These are phyloP conservation scores for Fagopyrum tataricum DNA, from an alignment of 148 eudicot species.

Conservation along the genomic window DNA sequence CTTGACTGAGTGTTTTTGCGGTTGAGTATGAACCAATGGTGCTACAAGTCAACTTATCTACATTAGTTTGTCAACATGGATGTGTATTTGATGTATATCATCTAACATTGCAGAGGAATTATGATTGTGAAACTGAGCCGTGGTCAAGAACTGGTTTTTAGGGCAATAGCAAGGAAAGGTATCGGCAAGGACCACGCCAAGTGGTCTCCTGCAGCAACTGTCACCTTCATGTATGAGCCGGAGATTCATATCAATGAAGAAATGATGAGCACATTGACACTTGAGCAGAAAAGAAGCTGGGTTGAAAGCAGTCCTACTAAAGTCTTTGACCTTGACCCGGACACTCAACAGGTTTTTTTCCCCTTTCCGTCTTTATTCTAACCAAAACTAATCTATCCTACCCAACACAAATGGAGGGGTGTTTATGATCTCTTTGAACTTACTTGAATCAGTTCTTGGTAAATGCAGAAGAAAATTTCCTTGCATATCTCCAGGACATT, in stretches of 20 bases:
- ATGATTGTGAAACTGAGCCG: slow-evolving; percentile 88
- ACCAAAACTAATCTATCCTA: background rate
- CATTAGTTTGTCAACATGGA: background rate
- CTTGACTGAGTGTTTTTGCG: background rate
- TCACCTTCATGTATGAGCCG: slow-evolving; percentile 95
- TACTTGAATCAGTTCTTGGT: background rate
- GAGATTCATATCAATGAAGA: slow-evolving; percentile 83
- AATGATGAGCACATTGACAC: slow-evolving; percentile 64
- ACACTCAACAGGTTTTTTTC: slow-evolving; percentile 57
- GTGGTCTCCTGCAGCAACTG: slow-evolving; percentile 99
- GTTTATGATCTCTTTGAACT: slow-evolving; percentile 6
- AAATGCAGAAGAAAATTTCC: too few species aligned
- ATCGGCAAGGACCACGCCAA: slow-evolving; percentile 97
- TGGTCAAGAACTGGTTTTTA: slow-evolving; percentile 81
- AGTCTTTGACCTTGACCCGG: slow-evolving; percentile 73
- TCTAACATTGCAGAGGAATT: slow-evolving; percentile 52
- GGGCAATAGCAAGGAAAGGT: slow-evolving; percentile 96
- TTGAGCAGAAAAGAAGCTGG: slow-evolving; percentile 62
- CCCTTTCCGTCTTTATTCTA: background rate
- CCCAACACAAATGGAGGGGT: background rate
- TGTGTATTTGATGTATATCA: background rate
- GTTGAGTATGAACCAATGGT: background rate
- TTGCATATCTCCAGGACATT: too few species aligned
- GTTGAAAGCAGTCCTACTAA: slow-evolving; percentile 91
- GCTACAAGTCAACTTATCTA: background rate